phyloP scores from a whole-genome alignment of 331 rosid species.

The Malus hybrid region DNA sequence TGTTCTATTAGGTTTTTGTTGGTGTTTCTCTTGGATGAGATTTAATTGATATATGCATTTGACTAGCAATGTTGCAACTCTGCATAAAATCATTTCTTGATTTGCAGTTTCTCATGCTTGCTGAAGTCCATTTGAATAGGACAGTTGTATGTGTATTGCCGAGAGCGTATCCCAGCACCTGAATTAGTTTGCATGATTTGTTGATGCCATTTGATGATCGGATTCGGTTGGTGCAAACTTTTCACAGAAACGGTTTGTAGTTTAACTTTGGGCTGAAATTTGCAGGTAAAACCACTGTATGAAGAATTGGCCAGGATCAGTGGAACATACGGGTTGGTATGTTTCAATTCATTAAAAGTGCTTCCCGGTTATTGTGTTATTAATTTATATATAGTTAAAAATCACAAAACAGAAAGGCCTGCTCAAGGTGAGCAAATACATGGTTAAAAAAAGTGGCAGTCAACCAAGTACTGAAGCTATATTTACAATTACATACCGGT shows the following conservation, averaged over 20 bases:
- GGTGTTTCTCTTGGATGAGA: too few species aligned
- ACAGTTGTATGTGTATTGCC: neutral
- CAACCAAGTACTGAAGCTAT: neutral
- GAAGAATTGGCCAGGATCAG: neutral
- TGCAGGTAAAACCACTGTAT: neutral
- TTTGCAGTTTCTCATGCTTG: neutral
- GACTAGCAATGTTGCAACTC: neutral
- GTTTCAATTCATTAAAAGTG: too few species aligned
- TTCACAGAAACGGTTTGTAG: neutral
- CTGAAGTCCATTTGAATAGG: neutral
- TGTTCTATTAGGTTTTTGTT: neutral
- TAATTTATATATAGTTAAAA: neutral
- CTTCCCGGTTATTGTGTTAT: too few species aligned
- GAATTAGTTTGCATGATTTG: neutral
- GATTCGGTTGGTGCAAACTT: neutral
- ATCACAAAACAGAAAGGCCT: neutral
- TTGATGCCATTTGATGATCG: neutral
- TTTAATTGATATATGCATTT: neutral
- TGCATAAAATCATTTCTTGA: neutral
- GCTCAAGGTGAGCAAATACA: neutral
- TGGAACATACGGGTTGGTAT: neutral
- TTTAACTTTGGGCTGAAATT: neutral
- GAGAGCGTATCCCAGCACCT: too few species aligned
- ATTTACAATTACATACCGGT: neutral
- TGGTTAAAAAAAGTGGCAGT: neutral